Conservation (phyloP, 1,139 yeast genomes). For the Wickerhamomyces sp. region DNA sequence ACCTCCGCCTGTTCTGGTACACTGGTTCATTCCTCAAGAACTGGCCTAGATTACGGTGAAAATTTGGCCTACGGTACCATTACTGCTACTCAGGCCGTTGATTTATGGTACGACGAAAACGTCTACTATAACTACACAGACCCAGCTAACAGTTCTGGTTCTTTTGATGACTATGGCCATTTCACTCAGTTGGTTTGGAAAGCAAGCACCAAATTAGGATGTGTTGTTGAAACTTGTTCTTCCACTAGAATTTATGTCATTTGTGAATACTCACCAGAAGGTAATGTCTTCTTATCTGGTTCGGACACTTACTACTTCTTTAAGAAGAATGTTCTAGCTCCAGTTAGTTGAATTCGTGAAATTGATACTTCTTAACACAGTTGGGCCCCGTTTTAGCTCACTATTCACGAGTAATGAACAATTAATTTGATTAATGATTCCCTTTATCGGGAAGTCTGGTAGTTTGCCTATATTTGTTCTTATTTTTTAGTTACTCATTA, state of each 20-base stretch:
- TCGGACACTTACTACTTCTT: constrained; percentile 35
- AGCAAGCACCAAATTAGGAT: constrained; percentile 49
- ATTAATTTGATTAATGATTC: too few species aligned
- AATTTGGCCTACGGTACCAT: constrained; percentile 56
- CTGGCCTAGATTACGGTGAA: constrained; percentile 46
- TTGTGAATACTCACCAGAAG: constrained; percentile 62
- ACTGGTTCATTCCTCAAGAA: constrained; percentile 48
- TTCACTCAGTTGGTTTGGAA: constrained; percentile 73
- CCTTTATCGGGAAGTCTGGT: neutral
- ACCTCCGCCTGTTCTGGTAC: constrained; percentile 44
- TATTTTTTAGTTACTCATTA: too few species aligned
- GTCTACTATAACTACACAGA: constrained; percentile 40
- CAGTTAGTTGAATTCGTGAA: neutral
- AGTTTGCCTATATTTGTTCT: neutral
- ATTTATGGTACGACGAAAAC: constrained; percentile 66
- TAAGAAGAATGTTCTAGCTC: constrained; percentile 47
- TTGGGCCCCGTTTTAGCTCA: too few species aligned
- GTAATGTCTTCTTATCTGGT: constrained; percentile 44
- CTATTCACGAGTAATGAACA: too few species aligned
- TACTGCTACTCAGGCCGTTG: constrained; percentile 45
- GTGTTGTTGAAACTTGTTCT: constrained; percentile 39
- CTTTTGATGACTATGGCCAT: constrained; percentile 28
- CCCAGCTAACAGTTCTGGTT: constrained; percentile 35
- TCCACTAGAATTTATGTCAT: constrained; percentile 48
- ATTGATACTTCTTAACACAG: too few species aligned